A percentile compares a stretch with the other conserved stretches of the same genome.
phyloP scores from a whole-genome alignment of 768 basidiomycete genomes.

The Austroboletus eburneus region DNA sequence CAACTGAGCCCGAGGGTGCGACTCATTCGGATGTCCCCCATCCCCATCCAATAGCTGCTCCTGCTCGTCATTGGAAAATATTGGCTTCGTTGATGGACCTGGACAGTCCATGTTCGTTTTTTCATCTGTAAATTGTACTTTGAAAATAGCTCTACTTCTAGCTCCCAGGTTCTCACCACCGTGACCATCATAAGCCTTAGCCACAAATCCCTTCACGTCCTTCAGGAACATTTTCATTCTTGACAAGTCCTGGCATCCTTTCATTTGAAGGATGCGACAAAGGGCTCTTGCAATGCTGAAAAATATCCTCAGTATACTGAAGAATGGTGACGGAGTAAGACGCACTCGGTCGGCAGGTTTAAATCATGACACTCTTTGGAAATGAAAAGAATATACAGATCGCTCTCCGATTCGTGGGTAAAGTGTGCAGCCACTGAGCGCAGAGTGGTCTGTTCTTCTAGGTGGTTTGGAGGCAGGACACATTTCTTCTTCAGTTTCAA shows the following conservation, averaged over 20 bases:
- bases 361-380: neutral
- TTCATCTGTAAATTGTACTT: neutral
- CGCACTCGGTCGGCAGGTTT: neutral
- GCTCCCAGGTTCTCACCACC: neutral
- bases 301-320: neutral
- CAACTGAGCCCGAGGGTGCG: too few relatives aligned
- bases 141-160: neutral
- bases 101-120: too few relatives aligned
- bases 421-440: neutral
- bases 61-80: too few relatives aligned
- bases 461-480: neutral
- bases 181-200: neutral
- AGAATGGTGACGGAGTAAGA: neutral
- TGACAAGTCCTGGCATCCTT: neutral
- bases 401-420: neutral
- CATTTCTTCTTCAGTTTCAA: neutral
- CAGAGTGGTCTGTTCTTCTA: neutral
- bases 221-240: neutral
- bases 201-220: neutral
- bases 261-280: neutral
- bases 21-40: too few relatives aligned
- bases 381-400: neutral
- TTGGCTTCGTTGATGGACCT: neutral
- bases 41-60: too few relatives aligned
- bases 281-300: neutral